Conservation (phyloP, 257 asterid species). For the Solanum pinnatisectum region DNA sequence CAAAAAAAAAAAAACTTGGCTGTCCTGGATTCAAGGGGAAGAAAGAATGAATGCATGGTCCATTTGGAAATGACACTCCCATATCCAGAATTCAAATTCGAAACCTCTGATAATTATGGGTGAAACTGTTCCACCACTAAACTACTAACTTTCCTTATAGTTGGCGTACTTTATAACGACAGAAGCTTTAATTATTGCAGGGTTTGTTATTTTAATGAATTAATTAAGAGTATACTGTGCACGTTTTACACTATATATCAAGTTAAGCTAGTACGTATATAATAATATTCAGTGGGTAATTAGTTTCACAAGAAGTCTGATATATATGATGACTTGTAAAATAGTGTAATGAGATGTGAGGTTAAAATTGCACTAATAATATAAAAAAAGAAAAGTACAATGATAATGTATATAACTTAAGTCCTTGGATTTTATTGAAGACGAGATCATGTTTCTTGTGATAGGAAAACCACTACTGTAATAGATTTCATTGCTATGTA, state of each 20-base stretch:
- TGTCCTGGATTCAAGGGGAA: background rate
- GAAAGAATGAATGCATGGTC: background rate
- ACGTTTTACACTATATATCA: background rate
- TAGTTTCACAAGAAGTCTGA: background rate
- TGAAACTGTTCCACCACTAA: background rate
- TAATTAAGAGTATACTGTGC: background rate
- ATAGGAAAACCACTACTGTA: background rate
- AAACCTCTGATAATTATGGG: background rate
- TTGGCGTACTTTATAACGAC: background rate
- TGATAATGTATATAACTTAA: background rate
- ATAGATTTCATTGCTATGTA: no score
- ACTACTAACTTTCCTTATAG: background rate
- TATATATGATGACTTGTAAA: background rate
- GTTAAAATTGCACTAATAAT: background rate
- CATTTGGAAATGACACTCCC: background rate
- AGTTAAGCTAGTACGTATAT: background rate
- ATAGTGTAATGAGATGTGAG: background rate
- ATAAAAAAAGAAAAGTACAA: no score
- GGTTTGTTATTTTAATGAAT: background rate
- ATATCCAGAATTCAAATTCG: fast-evolving
- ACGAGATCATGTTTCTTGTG: background rate
- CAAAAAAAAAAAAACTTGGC: background rate
- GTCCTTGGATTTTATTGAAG: background rate
- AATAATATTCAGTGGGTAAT: background rate
- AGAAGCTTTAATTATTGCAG: background rate